A percentile compares a stretch with the other conserved stretches of the same genome.
phyloP scores from a whole-genome alignment of 768 basidiomycete species.

The Boletus insuetus region DNA sequence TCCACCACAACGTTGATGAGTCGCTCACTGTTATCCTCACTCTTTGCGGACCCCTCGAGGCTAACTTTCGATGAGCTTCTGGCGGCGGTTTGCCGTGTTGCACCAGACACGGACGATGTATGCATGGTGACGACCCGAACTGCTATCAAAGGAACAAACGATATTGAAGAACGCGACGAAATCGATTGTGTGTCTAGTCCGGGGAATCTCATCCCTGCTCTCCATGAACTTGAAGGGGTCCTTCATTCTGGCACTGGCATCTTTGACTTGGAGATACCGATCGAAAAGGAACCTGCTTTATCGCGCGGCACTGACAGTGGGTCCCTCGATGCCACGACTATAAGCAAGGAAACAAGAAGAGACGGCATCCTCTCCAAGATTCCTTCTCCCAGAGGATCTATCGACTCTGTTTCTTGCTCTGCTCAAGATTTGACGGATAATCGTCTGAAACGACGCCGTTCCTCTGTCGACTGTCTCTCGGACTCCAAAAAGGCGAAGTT shows the following conservation, averaged over 20 bases:
- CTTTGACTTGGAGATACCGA: background rate
- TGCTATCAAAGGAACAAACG: background rate
- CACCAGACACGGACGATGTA: conserved; percentile 2
- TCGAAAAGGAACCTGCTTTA: background rate
- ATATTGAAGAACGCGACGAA: background rate
- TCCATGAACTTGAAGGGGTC: background rate
- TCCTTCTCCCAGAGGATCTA: background rate
- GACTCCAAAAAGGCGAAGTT: conserved; percentile 21
- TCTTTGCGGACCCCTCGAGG: background rate
- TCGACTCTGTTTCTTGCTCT: background rate
- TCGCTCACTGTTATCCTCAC: background rate
- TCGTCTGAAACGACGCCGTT: conserved; percentile 15
- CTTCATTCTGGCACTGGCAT: background rate
- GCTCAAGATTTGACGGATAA: background rate
- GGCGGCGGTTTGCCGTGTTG: background rate
- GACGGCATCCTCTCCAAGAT: background rate
- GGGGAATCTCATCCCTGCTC: background rate
- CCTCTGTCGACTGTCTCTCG: background rate
- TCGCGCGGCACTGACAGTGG: background rate
- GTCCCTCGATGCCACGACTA: background rate
- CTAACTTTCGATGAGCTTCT: background rate
- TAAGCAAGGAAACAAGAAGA: background rate
- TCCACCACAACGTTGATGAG: background rate
- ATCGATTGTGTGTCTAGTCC: background rate
- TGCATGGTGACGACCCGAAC: conserved; percentile 1